Conservation (phyloP, 2,329 filamentous ascomycete genomes). For the Pseudocercospora cruenta region DNA sequence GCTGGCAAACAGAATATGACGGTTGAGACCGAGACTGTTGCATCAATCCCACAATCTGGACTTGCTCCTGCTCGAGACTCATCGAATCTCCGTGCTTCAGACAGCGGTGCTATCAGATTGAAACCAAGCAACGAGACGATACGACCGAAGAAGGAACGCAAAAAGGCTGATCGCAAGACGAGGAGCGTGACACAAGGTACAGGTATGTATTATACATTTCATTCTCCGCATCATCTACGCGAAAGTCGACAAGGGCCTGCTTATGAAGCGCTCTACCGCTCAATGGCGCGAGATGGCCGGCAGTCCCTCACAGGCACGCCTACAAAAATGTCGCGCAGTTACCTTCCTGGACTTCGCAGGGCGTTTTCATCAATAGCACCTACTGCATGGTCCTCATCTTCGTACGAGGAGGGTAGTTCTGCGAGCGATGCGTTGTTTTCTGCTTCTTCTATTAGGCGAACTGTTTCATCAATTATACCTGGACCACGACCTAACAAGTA, state of each 20-base stretch:
- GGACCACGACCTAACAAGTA: conserved; percentile 34
- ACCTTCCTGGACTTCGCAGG: conserved; percentile 3
- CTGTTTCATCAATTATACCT: conserved; percentile 25
- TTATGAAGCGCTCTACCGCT: conserved; percentile 11
- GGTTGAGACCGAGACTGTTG: conserved; percentile 95
- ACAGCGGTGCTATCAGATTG: conserved; percentile 73
- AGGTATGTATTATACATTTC: conserved; percentile 59
- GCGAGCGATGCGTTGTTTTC: conserved; percentile 1
- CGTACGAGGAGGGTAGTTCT: conserved; percentile 2
- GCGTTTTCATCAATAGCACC: conserved; percentile 3
- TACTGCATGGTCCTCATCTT: conserved; percentile 4
- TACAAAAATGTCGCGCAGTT: not conserved
- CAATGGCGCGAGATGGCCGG: not conserved
- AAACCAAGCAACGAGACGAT: conserved; percentile 97
- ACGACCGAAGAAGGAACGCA: conserved; percentile 90
- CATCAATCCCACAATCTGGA: conserved; percentile 82
- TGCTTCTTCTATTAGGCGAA: conserved; percentile 11
- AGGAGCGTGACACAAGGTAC: conserved; percentile 71
- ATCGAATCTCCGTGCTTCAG: conserved; percentile 62
- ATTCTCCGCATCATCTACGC: conserved; percentile 18
- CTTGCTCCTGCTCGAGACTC: conserved; percentile 64
- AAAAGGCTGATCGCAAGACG: conserved; percentile 75
- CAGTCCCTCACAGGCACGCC: not conserved
- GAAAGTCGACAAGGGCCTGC: conserved; percentile 3
- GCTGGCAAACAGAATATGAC: conserved; percentile 93